Evolutionary conservation across 176 grass and related monocot species (phyloP).

Genomic region (Bothriochloa decipiens): DNA sequence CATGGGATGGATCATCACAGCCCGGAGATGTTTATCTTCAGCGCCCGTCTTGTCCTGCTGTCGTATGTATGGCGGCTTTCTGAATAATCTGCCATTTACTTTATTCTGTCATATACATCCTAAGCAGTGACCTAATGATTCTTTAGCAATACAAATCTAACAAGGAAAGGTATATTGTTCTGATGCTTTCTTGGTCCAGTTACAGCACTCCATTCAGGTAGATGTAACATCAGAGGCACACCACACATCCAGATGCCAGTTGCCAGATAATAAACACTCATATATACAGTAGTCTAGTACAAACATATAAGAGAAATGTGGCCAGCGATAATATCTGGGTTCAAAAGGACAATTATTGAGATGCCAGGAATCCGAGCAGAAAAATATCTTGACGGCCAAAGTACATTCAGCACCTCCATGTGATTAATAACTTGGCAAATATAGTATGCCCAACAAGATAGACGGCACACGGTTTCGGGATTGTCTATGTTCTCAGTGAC

Average conservation of each 20-base stretch:
- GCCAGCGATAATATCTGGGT: conserved; percentile 1
- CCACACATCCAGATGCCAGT: neutral
- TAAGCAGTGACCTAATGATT: neutral
- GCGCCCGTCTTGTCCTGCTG: neutral
- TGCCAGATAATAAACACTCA: neutral
- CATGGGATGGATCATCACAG: conserved; percentile 13
- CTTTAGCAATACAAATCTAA: neutral
- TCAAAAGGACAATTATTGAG: conserved; percentile 48
- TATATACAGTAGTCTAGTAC: neutral
- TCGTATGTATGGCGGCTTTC: neutral
- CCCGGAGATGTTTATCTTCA: conserved; percentile 8
- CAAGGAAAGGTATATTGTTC: neutral
- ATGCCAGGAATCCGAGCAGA: neutral
- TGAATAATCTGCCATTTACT: conserved; percentile 13
- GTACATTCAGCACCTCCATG: neutral
- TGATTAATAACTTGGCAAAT: conserved; percentile 18
- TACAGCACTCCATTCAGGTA: neutral
- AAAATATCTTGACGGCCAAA: conserved; percentile 47
- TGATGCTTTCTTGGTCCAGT: conserved; percentile 3
- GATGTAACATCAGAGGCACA: neutral
- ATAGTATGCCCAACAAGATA: conserved; percentile 19
- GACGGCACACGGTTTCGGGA: neutral
- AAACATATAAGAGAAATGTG: neutral
- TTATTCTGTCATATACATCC: neutral
- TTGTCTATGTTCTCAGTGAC: neutral